A percentile compares a stretch with the other conserved stretches of the same genome.
Conservation (phyloP, 345 rosid species). For the Sonneratia caseolaris region DNA sequence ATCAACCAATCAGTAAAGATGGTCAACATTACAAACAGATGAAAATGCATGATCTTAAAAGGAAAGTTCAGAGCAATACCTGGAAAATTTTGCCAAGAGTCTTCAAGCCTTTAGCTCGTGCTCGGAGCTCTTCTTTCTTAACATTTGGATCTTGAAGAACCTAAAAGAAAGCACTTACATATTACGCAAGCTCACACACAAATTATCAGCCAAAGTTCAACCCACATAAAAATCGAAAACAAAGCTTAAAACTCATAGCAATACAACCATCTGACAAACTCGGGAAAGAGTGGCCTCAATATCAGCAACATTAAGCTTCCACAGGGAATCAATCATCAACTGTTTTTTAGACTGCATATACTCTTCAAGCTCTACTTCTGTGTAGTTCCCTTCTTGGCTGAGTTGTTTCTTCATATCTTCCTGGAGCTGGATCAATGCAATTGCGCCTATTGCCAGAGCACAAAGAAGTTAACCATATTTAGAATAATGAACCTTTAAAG, state of each 20-base stretch:
- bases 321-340: constrained; percentile 84
- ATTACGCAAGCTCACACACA: neutral
- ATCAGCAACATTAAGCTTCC: constrained; percentile 97
- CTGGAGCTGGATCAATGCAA: constrained; percentile 93
- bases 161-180: constrained; percentile 30
- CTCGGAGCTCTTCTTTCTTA: constrained; percentile 83
- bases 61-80: constrained; percentile 27
- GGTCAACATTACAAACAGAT: neutral
- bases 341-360: constrained; percentile 80
- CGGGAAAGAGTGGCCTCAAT: constrained; percentile 90
- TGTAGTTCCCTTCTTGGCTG: constrained; percentile 69
- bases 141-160: constrained; percentile 87
- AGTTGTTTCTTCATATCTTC: constrained; percentile 96
- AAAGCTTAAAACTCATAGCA: constrained; percentile 13
- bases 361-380: constrained; percentile 86
- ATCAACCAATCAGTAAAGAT: neutral
- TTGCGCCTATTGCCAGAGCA: constrained; percentile 54
- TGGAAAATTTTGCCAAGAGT: constrained; percentile 90
- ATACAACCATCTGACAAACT: constrained; percentile 90
- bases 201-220: constrained; percentile 6
- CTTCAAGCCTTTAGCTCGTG: constrained; percentile 90
- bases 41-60: no score
- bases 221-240: neutral
- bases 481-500: neutral
- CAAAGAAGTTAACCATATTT: neutral